Percentiles rank a stretch among this genome's conserved stretches.
phyloP scores from a whole-genome alignment of 352 stramenopile species.

The Lagenidium giganteum region DNA sequence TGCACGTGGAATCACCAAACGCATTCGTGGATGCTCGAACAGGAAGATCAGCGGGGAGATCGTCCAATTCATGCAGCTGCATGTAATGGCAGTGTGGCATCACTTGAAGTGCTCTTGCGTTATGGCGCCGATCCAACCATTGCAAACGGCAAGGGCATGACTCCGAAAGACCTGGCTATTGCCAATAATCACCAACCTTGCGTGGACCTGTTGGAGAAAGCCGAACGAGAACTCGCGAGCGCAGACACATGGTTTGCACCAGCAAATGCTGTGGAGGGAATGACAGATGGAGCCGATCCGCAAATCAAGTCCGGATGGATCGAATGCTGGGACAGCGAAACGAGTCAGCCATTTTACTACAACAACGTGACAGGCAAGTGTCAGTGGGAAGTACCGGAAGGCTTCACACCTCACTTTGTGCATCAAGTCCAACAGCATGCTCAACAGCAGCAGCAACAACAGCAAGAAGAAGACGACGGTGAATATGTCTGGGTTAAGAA shows the following conservation, averaged over 20 bases:
- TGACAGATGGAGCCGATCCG: too few relatives aligned
- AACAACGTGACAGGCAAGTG: constrained; percentile 69
- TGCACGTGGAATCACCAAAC: constrained; percentile 61
- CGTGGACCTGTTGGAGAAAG: constrained; percentile 31
- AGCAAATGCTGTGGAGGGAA: constrained; percentile 27
- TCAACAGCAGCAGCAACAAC: constrained; percentile 25
- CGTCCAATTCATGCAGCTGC: constrained; percentile 54
- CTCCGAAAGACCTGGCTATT: constrained; percentile 38
- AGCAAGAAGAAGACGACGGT: constrained; percentile 33
- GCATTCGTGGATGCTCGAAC: constrained; percentile 64
- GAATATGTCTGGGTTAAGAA: constrained; percentile 78
- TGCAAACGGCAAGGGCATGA: constrained; percentile 40
- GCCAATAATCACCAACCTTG: constrained; percentile 41
- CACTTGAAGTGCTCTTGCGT: constrained; percentile 32
- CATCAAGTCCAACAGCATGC: constrained; percentile 14
- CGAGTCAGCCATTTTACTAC: constrained; percentile 57
- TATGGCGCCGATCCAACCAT: constrained; percentile 47
- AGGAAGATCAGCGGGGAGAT: constrained; percentile 55
- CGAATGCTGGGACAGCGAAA: constrained; percentile 61
- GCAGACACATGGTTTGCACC: constrained; percentile 47
- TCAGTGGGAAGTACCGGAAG: constrained; percentile 48
- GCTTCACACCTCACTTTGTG: constrained; percentile 22
- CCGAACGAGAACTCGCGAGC: constrained; percentile 36
- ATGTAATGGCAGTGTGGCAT: constrained; percentile 48
- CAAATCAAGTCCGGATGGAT: constrained; percentile 31